Base-by-base conservation (phyloP, 768 basidiomycete genomes). In the Tricholoma matsutake region DNA sequence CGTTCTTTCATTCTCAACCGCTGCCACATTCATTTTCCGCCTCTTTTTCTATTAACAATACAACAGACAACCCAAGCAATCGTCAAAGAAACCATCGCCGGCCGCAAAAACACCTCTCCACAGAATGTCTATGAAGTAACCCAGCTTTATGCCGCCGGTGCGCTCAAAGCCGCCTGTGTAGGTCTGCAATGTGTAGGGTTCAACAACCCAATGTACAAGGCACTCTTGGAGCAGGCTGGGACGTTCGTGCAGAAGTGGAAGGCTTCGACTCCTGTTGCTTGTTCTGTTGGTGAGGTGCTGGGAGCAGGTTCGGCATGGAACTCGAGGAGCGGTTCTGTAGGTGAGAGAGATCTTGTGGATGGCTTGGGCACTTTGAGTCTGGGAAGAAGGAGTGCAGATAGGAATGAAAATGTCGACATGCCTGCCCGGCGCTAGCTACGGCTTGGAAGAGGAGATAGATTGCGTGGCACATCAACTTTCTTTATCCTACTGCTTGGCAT, bases 171-270 rank as follows among this genome's bases (percentile, higher is more conserved):
- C 22, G 87, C 86, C 13, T 92, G 89, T 65, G 74, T 92, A 59
- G 91, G 83, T 4, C 74, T 92, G 52, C 87, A 88, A 64, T 92
- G 91, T 69, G 80, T 90, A 56, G 87, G 90, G 2, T 92, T 92
- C 79, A 90, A 85, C 72, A 79, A 84, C 59, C 72, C 74, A 31
- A 76, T 91, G 66, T 92, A 91, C 70, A 79, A 78, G 49, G 80
- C 83, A 11, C 75, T 91, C 35, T 76, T 91, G 49, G 88, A 89
- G 39, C 87, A 89, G 61, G 84, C 87, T 51, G 74, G 73, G 34
- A 78, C 78, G 58, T 85, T 77, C 58, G 68, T 69, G 22, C 75
- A 77, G 66, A 73, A 77, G 56, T 75, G 75, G 78, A 74, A 73
- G 60, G 56, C 64, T 20, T 47, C 53, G 11, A 57, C 62, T 22